phyloP scores from a whole-genome alignment of 495 filamentous ascomycete genomes.

The Ramalina peruviana region DNA sequence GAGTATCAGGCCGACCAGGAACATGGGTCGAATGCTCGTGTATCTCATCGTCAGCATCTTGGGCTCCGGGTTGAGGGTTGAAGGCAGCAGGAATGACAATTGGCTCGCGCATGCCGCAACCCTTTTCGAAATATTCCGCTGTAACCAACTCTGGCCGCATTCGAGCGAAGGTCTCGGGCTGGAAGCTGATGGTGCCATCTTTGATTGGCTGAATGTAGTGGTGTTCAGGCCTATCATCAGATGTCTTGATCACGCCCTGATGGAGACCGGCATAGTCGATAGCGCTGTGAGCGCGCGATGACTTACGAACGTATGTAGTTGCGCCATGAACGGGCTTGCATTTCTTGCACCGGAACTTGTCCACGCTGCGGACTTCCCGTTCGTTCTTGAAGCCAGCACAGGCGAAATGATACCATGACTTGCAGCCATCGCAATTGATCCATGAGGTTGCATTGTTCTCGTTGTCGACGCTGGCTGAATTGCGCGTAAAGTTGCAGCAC shows the following conservation, averaged over 20 bases:
- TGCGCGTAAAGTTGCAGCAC: slow-evolving; percentile 35
- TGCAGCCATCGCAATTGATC: slow-evolving; percentile 66
- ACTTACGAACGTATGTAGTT: slow-evolving; percentile 53
- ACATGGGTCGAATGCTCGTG: not conserved
- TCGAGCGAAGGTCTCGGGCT: slow-evolving; percentile 49
- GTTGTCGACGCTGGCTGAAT: slow-evolving; percentile 30
- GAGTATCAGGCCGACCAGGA: not conserved
- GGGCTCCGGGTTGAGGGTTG: slow-evolving; percentile 38
- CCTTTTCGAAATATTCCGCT: slow-evolving; percentile 51
- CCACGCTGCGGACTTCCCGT: slow-evolving; percentile 53
- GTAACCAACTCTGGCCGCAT: slow-evolving; percentile 56
- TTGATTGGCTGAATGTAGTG: slow-evolving; percentile 62
- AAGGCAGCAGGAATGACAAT: slow-evolving; percentile 53
- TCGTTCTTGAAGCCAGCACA: slow-evolving; percentile 61
- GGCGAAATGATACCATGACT: slow-evolving; percentile 59
- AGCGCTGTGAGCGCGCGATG: slow-evolving; percentile 48
- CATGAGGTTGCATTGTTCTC: slow-evolving; percentile 42
- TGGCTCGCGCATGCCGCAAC: slow-evolving; percentile 54
- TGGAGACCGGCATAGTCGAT: slow-evolving; percentile 68
- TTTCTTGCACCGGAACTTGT: slow-evolving; percentile 53
- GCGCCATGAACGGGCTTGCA: slow-evolving; percentile 48
- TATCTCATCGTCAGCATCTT: slow-evolving; percentile 4
- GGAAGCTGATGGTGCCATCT: slow-evolving; percentile 49
- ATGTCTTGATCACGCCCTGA: slow-evolving; percentile 56
- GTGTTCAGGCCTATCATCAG: slow-evolving; percentile 54